Evolutionary conservation across 73 alveolate species (phyloP).

Genomic region (Effrenium voratum): DNA sequence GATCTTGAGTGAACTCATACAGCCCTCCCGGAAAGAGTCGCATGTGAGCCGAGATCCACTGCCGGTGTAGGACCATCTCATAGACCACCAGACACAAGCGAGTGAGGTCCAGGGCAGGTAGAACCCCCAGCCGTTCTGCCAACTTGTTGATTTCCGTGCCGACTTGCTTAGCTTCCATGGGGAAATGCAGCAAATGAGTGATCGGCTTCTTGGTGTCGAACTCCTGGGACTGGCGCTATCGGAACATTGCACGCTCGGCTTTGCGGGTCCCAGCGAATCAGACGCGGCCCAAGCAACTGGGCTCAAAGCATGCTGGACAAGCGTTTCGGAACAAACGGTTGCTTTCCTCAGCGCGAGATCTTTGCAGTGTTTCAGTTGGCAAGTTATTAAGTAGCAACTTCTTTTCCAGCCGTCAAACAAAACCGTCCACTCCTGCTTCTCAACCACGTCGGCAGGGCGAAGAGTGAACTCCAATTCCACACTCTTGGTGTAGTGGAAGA

Average conservation of each 20-base stretch:
- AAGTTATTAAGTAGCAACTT: too few relatives aligned
- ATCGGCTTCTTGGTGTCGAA: slow-evolving; percentile 58
- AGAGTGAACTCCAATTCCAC: slow-evolving; percentile 60
- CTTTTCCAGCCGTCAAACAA: background rate
- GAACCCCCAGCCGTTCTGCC: slow-evolving; percentile 64
- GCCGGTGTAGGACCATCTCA: slow-evolving; percentile 63
- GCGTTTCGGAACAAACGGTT: too few relatives aligned
- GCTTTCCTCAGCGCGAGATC: too few relatives aligned
- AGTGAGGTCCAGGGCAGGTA: slow-evolving; percentile 45
- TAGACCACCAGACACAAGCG: slow-evolving; percentile 56
- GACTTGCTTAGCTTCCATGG: slow-evolving; percentile 42
- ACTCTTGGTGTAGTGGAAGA: slow-evolving; percentile 47
- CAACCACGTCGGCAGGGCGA: slow-evolving; percentile 39
- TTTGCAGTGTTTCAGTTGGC: too few relatives aligned
- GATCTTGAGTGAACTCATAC: slow-evolving; percentile 78
- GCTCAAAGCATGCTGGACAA: too few relatives aligned
- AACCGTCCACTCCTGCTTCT: slow-evolving; percentile 30
- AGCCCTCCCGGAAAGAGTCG: slow-evolving; percentile 42
- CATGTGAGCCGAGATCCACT: slow-evolving; percentile 56
- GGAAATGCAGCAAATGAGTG: slow-evolving; percentile 35
- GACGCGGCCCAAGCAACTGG: too few relatives aligned
- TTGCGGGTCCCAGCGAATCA: too few relatives aligned
- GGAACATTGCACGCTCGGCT: too few relatives aligned
- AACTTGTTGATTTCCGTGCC: slow-evolving; percentile 36
- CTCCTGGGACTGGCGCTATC: too few relatives aligned